Conservation (phyloP, 495 filamentous ascomycete species). For the Talaromyces trachyspermus region DNA sequence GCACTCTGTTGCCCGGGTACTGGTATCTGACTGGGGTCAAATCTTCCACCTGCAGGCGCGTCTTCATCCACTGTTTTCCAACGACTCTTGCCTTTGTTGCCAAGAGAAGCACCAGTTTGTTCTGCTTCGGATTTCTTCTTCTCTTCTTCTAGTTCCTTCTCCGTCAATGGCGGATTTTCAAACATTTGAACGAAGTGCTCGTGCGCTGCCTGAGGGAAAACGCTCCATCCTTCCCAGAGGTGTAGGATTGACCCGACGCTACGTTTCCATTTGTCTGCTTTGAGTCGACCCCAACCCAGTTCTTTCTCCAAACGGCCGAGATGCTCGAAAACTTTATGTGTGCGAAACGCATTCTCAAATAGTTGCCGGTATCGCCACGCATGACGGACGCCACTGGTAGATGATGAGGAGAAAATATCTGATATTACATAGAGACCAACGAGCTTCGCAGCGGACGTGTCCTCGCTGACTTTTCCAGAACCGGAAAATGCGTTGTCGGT, state of each 20-base stretch:
- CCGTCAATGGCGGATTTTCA: constrained; percentile 59
- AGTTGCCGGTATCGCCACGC: constrained; percentile 87
- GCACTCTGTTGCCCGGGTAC: constrained; percentile 12
- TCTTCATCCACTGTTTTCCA: constrained; percentile 69
- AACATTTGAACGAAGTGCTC: constrained; percentile 68
- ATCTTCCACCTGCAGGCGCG: constrained; percentile 28
- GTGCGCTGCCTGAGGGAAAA: constrained; percentile 71
- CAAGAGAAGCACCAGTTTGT: constrained; percentile 26
- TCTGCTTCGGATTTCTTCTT: constrained; percentile 42
- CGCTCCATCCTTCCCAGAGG: constrained; percentile 85
- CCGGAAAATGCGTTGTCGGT: constrained; percentile 16
- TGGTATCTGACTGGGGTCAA: constrained; percentile 21
- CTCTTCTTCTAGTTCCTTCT: constrained; percentile 40
- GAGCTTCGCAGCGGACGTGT: constrained; percentile 66
- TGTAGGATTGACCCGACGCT: constrained; percentile 64
- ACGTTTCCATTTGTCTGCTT: constrained; percentile 85
- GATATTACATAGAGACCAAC: constrained; percentile 81
- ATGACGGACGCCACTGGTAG: constrained; percentile 74
- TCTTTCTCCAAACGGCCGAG: constrained; percentile 72
- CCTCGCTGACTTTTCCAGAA: constrained; percentile 40
- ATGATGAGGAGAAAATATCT: constrained; percentile 81
- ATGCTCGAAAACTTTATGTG: constrained; percentile 68
- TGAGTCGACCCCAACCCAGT: constrained; percentile 73
- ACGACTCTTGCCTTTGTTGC: constrained; percentile 45
- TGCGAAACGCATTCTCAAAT: constrained; percentile 68